Percentiles rank a stretch among this genome's conserved stretches.
These are phyloP conservation scores for Sechiopsis laciniata DNA, from an alignment of 306 rosid species.

Conservation along the genomic window DNA sequence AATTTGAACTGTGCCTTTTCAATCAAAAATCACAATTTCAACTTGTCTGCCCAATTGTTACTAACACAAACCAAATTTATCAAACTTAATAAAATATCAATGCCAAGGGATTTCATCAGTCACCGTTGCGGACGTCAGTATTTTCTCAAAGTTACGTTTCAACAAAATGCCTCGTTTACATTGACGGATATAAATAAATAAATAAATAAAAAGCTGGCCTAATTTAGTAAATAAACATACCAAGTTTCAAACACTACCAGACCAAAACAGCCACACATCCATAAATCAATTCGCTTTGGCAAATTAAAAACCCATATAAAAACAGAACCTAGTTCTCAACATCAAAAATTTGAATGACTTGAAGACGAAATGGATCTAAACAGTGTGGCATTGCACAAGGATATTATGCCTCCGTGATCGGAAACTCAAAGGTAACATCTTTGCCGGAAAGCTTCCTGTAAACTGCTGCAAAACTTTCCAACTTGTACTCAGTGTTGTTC, in stretches of 20 bases:
- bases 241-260: background rate
- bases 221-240: background rate
- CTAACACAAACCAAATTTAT: too few relatives aligned
- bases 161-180: background rate
- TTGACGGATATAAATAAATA: background rate
- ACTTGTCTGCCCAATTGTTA: too few relatives aligned
- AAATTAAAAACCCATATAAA: conserved; percentile 13
- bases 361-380: conserved; percentile 11
- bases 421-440: conserved; percentile 23
- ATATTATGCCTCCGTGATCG: conserved; percentile 16
- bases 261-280: background rate
- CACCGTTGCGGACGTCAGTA: too few relatives aligned
- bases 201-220: background rate
- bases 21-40: too few relatives aligned
- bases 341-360: conserved; percentile 17
- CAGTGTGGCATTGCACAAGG: background rate
- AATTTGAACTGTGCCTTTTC: too few relatives aligned
- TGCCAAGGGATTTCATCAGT: too few relatives aligned
- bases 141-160: too few relatives aligned
- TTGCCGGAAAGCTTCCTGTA: conserved; percentile 25
- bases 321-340: conserved; percentile 22
- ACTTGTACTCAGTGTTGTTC: conserved; percentile 26
- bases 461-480: conserved; percentile 24
- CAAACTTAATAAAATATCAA: too few relatives aligned
- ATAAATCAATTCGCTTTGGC: conserved; percentile 17